Base-by-base conservation (phyloP, 1,139 yeast species). In the Diutina catenulata region DNA sequence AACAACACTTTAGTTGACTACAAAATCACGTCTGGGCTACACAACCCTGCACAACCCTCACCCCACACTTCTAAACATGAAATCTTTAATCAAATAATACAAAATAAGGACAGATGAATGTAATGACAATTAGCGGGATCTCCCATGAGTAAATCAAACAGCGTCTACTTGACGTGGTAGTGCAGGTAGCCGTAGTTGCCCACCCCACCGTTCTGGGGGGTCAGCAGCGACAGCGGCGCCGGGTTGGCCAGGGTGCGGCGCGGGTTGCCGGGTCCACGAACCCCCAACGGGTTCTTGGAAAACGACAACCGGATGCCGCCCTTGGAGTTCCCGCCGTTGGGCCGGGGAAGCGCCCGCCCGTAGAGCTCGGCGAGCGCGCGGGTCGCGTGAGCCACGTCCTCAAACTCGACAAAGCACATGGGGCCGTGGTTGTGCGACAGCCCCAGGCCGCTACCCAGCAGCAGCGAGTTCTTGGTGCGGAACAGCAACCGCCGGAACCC, bases 341-440 rank as follows among this genome's bases (percentile, higher is more conserved):
- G 71, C 47, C 88, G 63, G 19, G 87, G 87, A 49, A 81, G 64
- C 8, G 83, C 78, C 47, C 91, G 71, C 13, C 98, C 98, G 54
- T 91, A 91, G 40, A 91, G 64, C 57, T 87, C 95, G 27, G 94
- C 95, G 45, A 91, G 68, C 0, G 97, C 96, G 48, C 87, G 69
- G 1, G 97, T 87, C 3, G 98, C 98, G 57, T 75, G 84, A 2
- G 83, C 80, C 38, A 91, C 95, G 56, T 88, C 96, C 49, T 91
- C 97, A 64, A 91, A 91, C 62, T 91, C 98, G 41, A 91, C 98
- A 69, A 91, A 91, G 59, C 98, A 91, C 97, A 91, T 91, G 39
- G 98, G 98, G 2, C 98, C 98, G 59, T 81, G 93, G 45, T 68
- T 68, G 46, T 75, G 80, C 24, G 71, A 56, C 27, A 55, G 51